Evolutionary conservation across 78 protist genomes (phyloP).

Genomic region (Dictyostelium purpureum): DNA sequence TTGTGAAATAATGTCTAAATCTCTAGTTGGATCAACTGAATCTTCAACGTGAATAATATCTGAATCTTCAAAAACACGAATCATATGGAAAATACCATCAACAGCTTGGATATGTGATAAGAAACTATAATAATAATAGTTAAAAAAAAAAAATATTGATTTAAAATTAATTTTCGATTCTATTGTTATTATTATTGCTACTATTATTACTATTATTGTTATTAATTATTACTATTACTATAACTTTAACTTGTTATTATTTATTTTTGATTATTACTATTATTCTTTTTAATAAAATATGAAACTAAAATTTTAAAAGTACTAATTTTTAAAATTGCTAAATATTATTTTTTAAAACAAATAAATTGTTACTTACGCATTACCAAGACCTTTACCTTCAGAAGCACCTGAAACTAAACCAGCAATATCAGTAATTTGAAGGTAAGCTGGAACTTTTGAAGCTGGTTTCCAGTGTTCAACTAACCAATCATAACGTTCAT

Average conservation of each 20-base stretch:
- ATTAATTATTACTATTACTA: not conserved
- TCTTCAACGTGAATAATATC: constrained; percentile 98
- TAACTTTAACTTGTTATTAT: not conserved
- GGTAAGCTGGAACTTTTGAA: constrained; percentile 91
- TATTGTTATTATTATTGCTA: not conserved
- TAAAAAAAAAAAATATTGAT: not conserved
- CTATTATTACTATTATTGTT: not conserved
- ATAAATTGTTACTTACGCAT: constrained; percentile 68
- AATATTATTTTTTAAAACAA: not conserved
- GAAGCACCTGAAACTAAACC: constrained; percentile 98
- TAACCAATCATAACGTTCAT: constrained; percentile 95
- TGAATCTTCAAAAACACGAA: constrained; percentile 93
- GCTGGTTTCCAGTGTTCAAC: constrained; percentile 88
- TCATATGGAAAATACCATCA: constrained; percentile 98
- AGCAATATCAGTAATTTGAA: constrained; percentile 96
- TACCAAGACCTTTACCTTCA: constrained; percentile 97
- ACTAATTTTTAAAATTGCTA: not conserved
- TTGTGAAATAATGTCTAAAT: constrained; percentile 91
- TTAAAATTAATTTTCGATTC: not conserved
- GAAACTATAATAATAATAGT: constrained; percentile 88
- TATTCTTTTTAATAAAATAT: no score
- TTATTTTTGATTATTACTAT: not conserved
- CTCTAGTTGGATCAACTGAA: constrained; percentile 95
- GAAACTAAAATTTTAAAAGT: no score
- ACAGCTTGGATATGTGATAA: constrained; percentile 94